Evolutionary conservation across 73 alveolate species (phyloP).

Genomic region (Paramecium sonneborni): DNA sequence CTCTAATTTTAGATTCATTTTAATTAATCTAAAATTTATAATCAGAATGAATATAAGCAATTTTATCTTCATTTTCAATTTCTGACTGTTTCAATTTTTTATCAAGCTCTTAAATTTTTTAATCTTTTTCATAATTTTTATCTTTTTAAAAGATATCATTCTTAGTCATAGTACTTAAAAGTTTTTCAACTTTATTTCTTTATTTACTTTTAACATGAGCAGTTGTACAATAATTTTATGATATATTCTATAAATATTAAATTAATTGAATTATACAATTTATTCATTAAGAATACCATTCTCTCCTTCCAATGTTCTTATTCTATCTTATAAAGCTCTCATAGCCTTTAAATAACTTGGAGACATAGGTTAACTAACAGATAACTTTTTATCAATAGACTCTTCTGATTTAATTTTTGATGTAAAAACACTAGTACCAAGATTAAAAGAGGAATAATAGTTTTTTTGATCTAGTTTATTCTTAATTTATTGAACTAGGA

Average conservation of each 20-base stretch:
- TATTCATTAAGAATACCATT: conserved; percentile 17
- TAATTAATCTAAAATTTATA: not conserved
- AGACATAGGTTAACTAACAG: conserved; percentile 33
- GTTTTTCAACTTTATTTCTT: not conserved
- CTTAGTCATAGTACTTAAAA: not conserved
- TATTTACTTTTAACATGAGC: conserved; percentile 6
- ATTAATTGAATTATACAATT: not conserved
- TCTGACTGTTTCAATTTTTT: not conserved
- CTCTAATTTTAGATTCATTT: not conserved
- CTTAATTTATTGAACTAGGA: not conserved
- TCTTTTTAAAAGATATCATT: not conserved
- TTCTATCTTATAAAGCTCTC: conserved; percentile 12
- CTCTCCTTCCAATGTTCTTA: conserved; percentile 10
- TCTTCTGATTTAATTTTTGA: conserved; percentile 10
- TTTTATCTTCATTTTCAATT: not conserved
- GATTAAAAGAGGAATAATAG: not conserved
- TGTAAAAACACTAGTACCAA: not conserved
- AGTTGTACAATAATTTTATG: conserved; percentile 6
- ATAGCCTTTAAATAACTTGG: conserved; percentile 45
- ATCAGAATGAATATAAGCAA: conserved; percentile 1
- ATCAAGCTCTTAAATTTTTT: not conserved
- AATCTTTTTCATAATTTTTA: not conserved
- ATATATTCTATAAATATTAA: not conserved
- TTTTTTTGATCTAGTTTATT: not conserved
- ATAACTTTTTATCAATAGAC: not conserved